Conservation (phyloP, 257 asterid species). For the Mitragyna speciosa region DNA sequence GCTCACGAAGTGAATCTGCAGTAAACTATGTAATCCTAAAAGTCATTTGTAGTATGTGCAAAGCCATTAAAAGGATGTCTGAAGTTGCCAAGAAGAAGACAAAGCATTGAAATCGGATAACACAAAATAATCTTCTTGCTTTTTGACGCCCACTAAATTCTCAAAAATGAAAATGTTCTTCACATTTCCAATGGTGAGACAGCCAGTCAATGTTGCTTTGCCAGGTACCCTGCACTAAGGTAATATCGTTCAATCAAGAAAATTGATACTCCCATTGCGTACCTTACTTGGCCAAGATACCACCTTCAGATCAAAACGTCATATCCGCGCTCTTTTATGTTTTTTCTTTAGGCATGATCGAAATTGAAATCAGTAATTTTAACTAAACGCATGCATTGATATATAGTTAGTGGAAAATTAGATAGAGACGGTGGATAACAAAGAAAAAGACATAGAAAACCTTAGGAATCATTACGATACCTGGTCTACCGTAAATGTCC, state of each 20-base stretch:
- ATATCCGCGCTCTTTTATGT: neutral
- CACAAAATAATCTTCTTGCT: conserved; percentile 44
- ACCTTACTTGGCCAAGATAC: neutral
- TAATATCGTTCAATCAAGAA: neutral
- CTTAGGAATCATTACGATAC: neutral
- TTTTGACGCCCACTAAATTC: conserved; percentile 25
- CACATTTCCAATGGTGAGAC: conserved; percentile 2
- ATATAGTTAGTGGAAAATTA: neutral
- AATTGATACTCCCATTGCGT: neutral
- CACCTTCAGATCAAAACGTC: neutral
- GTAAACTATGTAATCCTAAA: conserved; percentile 25
- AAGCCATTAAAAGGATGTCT: conserved; percentile 72
- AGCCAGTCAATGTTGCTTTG: conserved; percentile 5
- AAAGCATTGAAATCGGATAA: conserved; percentile 51
- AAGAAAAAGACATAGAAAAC: too few species aligned
- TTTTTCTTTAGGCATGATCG: neutral
- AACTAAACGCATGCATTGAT: neutral
- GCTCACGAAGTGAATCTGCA: neutral
- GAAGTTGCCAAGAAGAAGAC: conserved; percentile 68
- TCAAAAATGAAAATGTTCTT: conserved; percentile 14
- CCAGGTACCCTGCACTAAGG: conserved; percentile 1
- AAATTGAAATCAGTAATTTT: neutral
- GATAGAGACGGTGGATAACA: neutral
- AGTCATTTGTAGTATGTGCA: conserved; percentile 45
- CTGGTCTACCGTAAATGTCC: neutral